Base-by-base conservation (phyloP, 163 green algal species). In the Trebouxia gelatinosa region DNA sequence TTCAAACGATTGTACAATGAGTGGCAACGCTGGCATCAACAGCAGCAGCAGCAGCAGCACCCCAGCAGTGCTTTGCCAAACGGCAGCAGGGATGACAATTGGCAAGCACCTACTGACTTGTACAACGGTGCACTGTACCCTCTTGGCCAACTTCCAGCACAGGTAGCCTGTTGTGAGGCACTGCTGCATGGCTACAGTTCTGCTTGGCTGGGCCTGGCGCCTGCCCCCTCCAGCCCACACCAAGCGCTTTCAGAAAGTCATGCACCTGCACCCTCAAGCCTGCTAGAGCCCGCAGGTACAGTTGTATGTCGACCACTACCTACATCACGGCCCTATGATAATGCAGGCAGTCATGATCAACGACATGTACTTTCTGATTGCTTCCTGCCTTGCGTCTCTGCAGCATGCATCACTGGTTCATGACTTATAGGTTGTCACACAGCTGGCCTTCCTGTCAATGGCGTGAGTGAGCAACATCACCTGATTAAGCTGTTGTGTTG, bases 131-230 rank as follows among this genome's bases (percentile, higher is more conserved):
- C 29, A n/a, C 40, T 46, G 16, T 59, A 31, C 13, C 68, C 68
- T 17, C 39, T 76, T n/a, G 46, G 32, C 21, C 39, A n/a, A 31
- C 1, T 46, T n/a, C 40, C 68, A 34, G 39, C 61, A 62, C 26
- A 64, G 5, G 17, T 29, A 3, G 29, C 5, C 35, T 72, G 35
- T 31, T 50, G 68, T 48, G 1, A 61, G 28, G 5, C 29, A 5
- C 43, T 76, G 9, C 68, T 76, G 13, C 43, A 59, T 23, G 68
- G 68, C 16, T 76, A 76, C 68, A 76, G 68, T 40, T 39, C 68
- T 35, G 39, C 68, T 21, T 76, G 68, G 68, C n/a, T 76, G 28
- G 68, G 68, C 40, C 68, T 76, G 68, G 68, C 62, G 3, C 40
- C 68, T 31, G 39, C 68, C 28, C 68, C 29, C 40, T 9, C 21